A percentile compares a stretch with the other conserved stretches of the same genome.
Conservation (phyloP, 2,329 filamentous ascomycete species). For the Aspergillus sp. region DNA sequence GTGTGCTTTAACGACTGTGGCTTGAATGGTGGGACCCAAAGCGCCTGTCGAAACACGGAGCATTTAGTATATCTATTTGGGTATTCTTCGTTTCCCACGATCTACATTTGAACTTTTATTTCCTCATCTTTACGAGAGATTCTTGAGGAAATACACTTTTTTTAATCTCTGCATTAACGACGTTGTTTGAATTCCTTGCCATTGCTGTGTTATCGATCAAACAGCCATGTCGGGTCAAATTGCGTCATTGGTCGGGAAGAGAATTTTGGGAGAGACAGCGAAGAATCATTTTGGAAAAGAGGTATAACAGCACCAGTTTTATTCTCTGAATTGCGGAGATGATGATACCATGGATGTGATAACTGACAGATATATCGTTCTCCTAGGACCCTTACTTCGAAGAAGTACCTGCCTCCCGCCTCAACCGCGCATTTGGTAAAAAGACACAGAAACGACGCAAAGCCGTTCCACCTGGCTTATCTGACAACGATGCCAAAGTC, state of each 20-base stretch:
- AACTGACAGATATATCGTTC: conserved; percentile 1
- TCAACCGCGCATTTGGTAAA: conserved; percentile 59
- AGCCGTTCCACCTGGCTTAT: conserved; percentile 76
- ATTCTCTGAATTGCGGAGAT: too few species aligned
- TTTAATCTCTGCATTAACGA: too few species aligned
- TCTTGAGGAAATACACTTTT: too few species aligned
- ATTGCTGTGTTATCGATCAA: background rate
- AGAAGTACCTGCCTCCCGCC: conserved; percentile 67
- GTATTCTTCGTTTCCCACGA: background rate
- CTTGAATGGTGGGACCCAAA: too few species aligned
- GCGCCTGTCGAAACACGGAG: too few species aligned
- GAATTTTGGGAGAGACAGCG: conserved; percentile 32
- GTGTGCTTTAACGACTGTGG: too few species aligned
- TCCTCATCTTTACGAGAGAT: too few species aligned
- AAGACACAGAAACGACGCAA: conserved; percentile 83
- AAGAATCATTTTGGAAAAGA: conserved; percentile 39
- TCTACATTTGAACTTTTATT: background rate
- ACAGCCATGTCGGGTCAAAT: conserved; percentile 19
- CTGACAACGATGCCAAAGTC: conserved; percentile 72
- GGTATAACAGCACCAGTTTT: conserved; percentile 13
- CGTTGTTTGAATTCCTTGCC: too few species aligned
- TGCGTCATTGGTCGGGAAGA: conserved; percentile 23
- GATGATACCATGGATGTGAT: background rate
- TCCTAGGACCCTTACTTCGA: conserved; percentile 85
- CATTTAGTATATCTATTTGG: background rate